phyloP scores from a whole-genome alignment of 768 basidiomycete species.

The Guyanaporus albipodus region DNA sequence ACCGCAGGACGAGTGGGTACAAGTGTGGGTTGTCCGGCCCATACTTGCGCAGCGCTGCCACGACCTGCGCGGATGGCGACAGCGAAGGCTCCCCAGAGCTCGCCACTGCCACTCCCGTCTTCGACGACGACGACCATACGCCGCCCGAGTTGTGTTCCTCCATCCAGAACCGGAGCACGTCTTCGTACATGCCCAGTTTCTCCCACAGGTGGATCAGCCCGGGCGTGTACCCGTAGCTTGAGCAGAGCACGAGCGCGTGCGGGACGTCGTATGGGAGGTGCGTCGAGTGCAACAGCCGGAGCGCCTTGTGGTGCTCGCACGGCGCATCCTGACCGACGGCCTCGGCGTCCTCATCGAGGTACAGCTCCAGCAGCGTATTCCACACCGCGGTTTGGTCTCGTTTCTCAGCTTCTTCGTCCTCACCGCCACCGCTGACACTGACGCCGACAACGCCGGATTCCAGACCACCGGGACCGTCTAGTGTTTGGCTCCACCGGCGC shows the following conservation, averaged over 20 bases:
- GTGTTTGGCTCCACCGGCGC: conserved; percentile 74
- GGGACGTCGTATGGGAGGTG: conserved; percentile 77
- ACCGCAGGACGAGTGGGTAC: conserved; percentile 84
- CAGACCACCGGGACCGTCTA: conserved; percentile 36
- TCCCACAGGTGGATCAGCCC: conserved; percentile 93
- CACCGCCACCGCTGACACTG: conserved; percentile 14
- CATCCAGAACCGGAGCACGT: conserved; percentile 92
- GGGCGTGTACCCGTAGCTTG: conserved; percentile 72
- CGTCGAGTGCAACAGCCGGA: conserved; percentile 61
- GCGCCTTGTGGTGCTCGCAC: conserved; percentile 51
- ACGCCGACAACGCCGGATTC: conserved; percentile 12
- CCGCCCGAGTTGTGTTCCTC: conserved; percentile 45
- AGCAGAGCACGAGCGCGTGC: conserved; percentile 94
- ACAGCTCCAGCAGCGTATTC: conserved; percentile 95
- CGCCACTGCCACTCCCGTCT: not conserved
- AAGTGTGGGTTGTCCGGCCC: conserved; percentile 69
- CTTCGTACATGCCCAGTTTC: conserved; percentile 92
- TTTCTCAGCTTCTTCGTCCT: conserved; percentile 51
- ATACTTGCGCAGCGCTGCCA: conserved; percentile 71
- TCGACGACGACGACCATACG: too few relatives aligned
- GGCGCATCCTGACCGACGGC: conserved; percentile 20
- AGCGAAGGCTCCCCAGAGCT: conserved; percentile 32
- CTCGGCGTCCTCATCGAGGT: conserved; percentile 49
- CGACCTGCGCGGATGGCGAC: conserved; percentile 45
- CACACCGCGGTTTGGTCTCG: conserved; percentile 82